Conservation (phyloP, 2,329 filamentous ascomycete genomes). For the Endothia cerciana region DNA sequence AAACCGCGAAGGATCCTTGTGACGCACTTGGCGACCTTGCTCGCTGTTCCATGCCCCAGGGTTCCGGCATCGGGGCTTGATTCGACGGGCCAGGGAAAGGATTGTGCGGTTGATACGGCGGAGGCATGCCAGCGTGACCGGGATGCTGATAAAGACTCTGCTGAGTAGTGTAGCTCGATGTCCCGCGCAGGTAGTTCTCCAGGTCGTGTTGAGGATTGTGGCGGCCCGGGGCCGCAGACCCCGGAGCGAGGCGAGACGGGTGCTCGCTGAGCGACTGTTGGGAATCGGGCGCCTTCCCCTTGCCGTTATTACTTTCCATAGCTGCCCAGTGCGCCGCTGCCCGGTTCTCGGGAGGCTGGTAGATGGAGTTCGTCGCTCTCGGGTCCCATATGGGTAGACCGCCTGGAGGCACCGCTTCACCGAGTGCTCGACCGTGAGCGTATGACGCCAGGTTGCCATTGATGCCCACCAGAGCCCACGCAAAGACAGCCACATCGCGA, state of each 20-base stretch:
- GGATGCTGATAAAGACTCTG: conserved; percentile 5
- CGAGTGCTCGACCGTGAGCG: conserved; percentile 62
- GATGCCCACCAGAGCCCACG: conserved; percentile 80
- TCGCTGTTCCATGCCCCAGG: not conserved
- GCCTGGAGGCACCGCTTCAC: conserved; percentile 64
- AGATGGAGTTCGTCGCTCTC: conserved; percentile 37
- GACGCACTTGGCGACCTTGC: conserved; percentile 5
- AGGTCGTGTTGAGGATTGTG: conserved; percentile 5
- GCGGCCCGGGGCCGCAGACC: not conserved
- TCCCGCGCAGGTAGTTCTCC: conserved; percentile 1
- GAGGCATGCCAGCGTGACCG: conserved; percentile 7
- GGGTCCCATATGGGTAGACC: conserved; percentile 66
- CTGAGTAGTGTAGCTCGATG: conserved; percentile 13
- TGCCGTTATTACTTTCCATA: conserved; percentile 29
- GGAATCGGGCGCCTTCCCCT: conserved; percentile 7
- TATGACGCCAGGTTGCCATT: conserved; percentile 74
- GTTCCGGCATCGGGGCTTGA: not conserved
- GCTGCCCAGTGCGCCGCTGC: conserved; percentile 36
- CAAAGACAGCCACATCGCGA: conserved; percentile 84
- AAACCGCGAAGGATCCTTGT: conserved; percentile 36
- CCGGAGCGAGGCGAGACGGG: not conserved
- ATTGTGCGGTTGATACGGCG: conserved; percentile 19
- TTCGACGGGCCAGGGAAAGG: not conserved
- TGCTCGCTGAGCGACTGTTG: not conserved
- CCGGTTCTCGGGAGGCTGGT: conserved; percentile 44